Evolutionary conservation across 805 yeast genomes (phyloP).

Genomic region (Yamadazyma phyllophila): DNA sequence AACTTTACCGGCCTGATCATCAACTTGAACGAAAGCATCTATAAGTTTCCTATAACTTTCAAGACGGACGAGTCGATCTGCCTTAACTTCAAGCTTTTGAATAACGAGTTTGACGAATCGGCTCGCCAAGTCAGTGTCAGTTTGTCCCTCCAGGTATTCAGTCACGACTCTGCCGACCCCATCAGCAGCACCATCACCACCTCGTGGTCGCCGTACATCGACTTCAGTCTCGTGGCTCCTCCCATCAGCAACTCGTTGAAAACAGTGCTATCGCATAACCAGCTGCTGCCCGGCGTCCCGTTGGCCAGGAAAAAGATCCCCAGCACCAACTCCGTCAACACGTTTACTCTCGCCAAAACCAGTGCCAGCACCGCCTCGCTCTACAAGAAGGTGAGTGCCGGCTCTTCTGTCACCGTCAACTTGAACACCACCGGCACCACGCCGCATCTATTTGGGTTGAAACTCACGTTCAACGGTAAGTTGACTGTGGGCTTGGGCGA

Average conservation of each 20-base stretch:
- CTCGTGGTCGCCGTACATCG: constrained; percentile 40
- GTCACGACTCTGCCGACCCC: constrained; percentile 14
- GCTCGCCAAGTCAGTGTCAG: constrained; percentile 9
- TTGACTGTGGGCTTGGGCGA: constrained; percentile 60
- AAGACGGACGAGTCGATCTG: constrained; percentile 30
- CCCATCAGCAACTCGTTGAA: constrained; percentile 39
- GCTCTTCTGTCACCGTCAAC: constrained; percentile 36
- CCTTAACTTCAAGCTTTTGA: constrained; percentile 33
- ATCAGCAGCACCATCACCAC: constrained; percentile 32
- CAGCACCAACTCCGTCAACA: neutral
- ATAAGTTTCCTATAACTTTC: constrained; percentile 27
- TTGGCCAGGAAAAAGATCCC: neutral
- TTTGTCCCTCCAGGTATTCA: constrained; percentile 14
- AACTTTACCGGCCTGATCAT: constrained; percentile 12
- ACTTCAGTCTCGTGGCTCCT: constrained; percentile 35
- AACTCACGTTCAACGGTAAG: constrained; percentile 61
- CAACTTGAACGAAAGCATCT: constrained; percentile 7
- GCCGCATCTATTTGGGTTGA: constrained; percentile 24
- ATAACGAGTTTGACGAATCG: constrained; percentile 22
- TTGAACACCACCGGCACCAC: constrained; percentile 23
- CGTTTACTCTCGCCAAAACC: neutral
- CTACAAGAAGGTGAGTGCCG: constrained; percentile 3
- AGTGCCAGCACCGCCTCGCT: neutral
- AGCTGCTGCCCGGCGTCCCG: constrained; percentile 1
- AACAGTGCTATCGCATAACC: constrained; percentile 16